Base-by-base conservation (phyloP, 2,329 filamentous ascomycete genomes). In the Xylariaceae sp. region DNA sequence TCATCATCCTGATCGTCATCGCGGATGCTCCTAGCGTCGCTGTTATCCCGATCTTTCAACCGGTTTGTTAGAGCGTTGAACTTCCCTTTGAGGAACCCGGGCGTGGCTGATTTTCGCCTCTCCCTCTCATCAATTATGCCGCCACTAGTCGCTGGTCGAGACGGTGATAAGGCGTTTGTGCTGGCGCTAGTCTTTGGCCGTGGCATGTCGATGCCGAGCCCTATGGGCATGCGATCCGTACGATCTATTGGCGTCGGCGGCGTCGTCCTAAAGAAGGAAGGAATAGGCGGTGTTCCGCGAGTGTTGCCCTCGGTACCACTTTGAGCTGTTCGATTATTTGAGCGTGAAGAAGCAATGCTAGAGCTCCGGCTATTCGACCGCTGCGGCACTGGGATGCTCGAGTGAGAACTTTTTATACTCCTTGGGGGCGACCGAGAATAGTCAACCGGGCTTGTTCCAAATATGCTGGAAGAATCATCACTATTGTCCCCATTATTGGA, bases 381-480 rank as follows among this genome's bases (percentile, higher is more conserved):
- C 40, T 69, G 69, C 18, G 75, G 75, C 0, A 70, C 71, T 1
- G 76, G 76, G 48, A 80, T 77, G 49, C 77, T 80, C 32, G 78
- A 79, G 50, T 79, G 77, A 14, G 79, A 77, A 56, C 78, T 77
- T 29, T 76, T 76, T 45, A 83, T 71, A 2, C 81, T 84, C 43
- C 78, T 75, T 2, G 83, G 83, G 14, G 83, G 83, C 9, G 83
- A 85, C 45, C 82, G 79, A 16, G 83, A 85, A 64, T 81, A 85
- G 69, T 86, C 83, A 1, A 85, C 74, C 1, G 80, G 78, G 21
- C 81, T 82, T 16, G 75, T 75, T 29, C 79, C 81, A 64, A 81
- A 82, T 18, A 82, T 54, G 56, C 81, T 84, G 2, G 80, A 79
- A 43, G 81, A 83, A 67, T 85, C 83, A 66, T 85, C 83, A 57